Evolutionary conservation across 2,329 filamentous ascomycete species (phyloP), one percentile per base, ranked within the genome.

Genomic region (Diaporthe aspalathi): DNA sequence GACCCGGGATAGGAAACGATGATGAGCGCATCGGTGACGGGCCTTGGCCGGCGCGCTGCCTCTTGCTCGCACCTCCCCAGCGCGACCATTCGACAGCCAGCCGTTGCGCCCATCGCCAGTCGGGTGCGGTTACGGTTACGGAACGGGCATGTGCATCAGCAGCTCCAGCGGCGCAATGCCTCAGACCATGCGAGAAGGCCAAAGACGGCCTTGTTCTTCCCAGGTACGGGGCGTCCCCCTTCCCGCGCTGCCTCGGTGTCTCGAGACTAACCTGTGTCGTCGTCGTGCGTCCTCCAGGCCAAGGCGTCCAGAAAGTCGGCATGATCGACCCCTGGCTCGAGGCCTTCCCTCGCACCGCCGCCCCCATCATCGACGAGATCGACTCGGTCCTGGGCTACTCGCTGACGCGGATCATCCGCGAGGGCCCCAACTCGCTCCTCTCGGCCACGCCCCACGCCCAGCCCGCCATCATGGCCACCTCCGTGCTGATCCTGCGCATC

Each of bases 391-490:
- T 97, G 77, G 89, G 92, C 76, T 90, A 91, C 77, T 91, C 91
- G 74, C 87, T 98, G 70, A 94, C 93, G 49, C 85, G 87, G 32
- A 87, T 95, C 72, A 97, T 98, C 76, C 90, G 91, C 72, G 85
- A 93, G 35, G 95, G 95, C 0, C 93, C 95, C 1, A 93, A 93
- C 76, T 90, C 89, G 70, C 83, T 87, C 66, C 89, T 98, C 70
- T 97, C 93, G 50, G 88, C 90, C 70, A 98, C 95, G 5, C 90
- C 93, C 74, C 95, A 97, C 79, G 93, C 95, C 5, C 95, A 98
- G 81, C 95, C 95, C 1, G 95, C 95, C 76, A 97, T 98, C 81
- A 97, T 98, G 94, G 94, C 94, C 17, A 96, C 94, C 5, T 97
- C 94, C 35, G 91, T 98, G 78, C 88, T 97, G 72, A 97, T 98